Conservation (phyloP, 345 rosid genomes). For the Cardamine occulta region DNA sequence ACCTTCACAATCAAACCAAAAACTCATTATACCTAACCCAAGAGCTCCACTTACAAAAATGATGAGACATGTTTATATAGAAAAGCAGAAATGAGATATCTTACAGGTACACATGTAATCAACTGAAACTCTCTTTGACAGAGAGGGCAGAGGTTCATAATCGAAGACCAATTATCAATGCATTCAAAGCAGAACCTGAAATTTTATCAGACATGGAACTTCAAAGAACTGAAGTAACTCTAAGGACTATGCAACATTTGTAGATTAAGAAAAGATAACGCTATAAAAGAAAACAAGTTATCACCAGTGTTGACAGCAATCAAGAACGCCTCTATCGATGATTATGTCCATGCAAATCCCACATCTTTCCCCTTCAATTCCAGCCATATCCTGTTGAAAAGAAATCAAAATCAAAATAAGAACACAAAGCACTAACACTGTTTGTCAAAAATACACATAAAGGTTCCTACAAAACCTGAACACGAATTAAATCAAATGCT, state of each 20-base stretch:
- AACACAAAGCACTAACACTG: conserved; percentile 2
- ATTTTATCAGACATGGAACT: conserved; percentile 26
- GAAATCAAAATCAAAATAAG: conserved; percentile 20
- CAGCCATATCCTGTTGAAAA: conserved; percentile 57
- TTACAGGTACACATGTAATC: conserved; percentile 97
- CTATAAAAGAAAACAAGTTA: background rate
- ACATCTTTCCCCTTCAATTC: conserved; percentile 80
- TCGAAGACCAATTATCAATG: conserved; percentile 97
- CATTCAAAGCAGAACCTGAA: conserved; percentile 98
- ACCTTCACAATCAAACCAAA: conserved; percentile 61
- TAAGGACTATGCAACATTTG: background rate
- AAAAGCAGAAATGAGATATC: conserved; percentile 38
- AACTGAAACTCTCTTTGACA: conserved; percentile 96
- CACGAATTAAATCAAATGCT: background rate
- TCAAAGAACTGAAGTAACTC: background rate
- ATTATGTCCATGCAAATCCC: conserved; percentile 98
- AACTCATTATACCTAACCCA: conserved; percentile 34
- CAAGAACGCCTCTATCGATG: conserved; percentile 93
- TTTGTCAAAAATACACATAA: background rate
- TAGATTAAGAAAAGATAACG: background rate
- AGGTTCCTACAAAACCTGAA: conserved; percentile 15
- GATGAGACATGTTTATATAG: background rate
- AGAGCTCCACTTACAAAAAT: conserved; percentile 16
- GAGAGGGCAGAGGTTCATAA: conserved; percentile 95
- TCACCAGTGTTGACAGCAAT: conserved; percentile 97